Evolutionary conservation across 2,329 filamentous ascomycete genomes (phyloP).

Genomic region (Paraconiothyrium sp.): DNA sequence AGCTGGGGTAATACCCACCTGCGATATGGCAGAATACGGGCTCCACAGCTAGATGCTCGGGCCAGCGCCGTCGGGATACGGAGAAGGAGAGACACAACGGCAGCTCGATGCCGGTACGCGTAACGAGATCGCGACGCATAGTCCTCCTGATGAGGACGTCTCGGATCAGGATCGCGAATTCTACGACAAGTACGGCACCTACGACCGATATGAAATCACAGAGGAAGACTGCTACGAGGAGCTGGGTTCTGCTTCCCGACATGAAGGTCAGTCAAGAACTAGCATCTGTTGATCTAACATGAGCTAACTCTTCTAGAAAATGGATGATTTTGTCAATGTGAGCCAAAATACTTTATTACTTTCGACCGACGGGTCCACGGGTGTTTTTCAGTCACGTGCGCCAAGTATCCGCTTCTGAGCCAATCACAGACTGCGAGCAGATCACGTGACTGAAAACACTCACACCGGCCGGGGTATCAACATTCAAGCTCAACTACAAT

Average conservation of each 20-base stretch:
- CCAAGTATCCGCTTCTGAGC: too few species aligned
- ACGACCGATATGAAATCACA: slow-evolving; percentile 59
- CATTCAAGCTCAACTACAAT: too few species aligned
- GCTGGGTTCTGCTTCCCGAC: slow-evolving; percentile 60
- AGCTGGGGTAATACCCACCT: background rate
- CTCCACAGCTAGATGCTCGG: slow-evolving; percentile 27
- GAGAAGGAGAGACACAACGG: slow-evolving; percentile 38
- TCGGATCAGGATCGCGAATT: slow-evolving; percentile 37
- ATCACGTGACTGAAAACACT: too few species aligned
- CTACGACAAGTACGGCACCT: slow-evolving; percentile 46
- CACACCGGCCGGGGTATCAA: too few species aligned
- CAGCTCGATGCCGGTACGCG: slow-evolving; percentile 28
- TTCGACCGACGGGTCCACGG: too few species aligned
- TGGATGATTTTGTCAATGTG: too few species aligned
- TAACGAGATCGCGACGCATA: slow-evolving; percentile 29
- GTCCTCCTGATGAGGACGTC: slow-evolving; percentile 14
- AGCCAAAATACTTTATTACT: too few species aligned
- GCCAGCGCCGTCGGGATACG: slow-evolving; percentile 25
- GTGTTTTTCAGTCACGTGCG: too few species aligned
- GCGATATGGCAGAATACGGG: slow-evolving; percentile 19
- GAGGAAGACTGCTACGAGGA: slow-evolving; percentile 61
- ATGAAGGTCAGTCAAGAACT: slow-evolving; percentile 43
- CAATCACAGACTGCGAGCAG: too few species aligned
- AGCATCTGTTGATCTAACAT: too few species aligned
- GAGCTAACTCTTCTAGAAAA: too few species aligned